phyloP scores from a whole-genome alignment of 2,329 filamentous ascomycete species.

The Immersiporthe knoxdaviesiana region DNA sequence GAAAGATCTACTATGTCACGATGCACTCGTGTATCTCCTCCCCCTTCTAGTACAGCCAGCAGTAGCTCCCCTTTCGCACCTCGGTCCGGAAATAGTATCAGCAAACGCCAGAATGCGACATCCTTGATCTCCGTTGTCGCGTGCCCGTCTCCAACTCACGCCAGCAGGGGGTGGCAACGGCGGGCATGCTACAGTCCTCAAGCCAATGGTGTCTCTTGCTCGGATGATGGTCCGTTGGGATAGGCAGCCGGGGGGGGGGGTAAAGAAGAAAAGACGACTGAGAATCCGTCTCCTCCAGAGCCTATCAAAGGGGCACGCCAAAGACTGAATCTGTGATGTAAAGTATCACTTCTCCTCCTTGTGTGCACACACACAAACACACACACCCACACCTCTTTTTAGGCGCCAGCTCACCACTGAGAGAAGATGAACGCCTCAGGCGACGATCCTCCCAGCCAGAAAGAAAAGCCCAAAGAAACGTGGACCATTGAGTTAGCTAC shows the following conservation, averaged over 20 bases:
- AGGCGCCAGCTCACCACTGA: slow-evolving; percentile 4
- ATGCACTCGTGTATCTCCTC: not conserved
- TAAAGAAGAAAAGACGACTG: not conserved
- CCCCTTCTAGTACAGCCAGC: not conserved
- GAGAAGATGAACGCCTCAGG: not conserved
- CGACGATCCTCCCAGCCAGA: too few species aligned
- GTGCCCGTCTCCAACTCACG: slow-evolving; percentile 13
- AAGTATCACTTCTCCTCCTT: slow-evolving; percentile 1
- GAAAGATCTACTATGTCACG: slow-evolving; percentile 12
- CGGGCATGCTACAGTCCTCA: not conserved
- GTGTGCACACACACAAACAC: not conserved
- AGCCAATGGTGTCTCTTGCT: slow-evolving; percentile 9
- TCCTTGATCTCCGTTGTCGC: slow-evolving; percentile 14
- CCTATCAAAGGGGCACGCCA: not conserved
- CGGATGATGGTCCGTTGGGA: not conserved
- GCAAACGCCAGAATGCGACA: not conserved
- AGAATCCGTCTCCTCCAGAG: not conserved
- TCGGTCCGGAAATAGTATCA: slow-evolving; percentile 1
- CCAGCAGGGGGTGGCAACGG: slow-evolving; percentile 8
- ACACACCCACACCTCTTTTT: not conserved
- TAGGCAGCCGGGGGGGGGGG: slow-evolving; percentile 2
- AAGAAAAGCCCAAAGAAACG: too few species aligned
- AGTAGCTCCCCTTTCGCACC: slow-evolving; percentile 6
- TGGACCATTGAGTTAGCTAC: not conserved
- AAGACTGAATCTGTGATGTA: not conserved